phyloP scores from a whole-genome alignment of 106 monocot species.

The Dactylorhiza incarnata region DNA sequence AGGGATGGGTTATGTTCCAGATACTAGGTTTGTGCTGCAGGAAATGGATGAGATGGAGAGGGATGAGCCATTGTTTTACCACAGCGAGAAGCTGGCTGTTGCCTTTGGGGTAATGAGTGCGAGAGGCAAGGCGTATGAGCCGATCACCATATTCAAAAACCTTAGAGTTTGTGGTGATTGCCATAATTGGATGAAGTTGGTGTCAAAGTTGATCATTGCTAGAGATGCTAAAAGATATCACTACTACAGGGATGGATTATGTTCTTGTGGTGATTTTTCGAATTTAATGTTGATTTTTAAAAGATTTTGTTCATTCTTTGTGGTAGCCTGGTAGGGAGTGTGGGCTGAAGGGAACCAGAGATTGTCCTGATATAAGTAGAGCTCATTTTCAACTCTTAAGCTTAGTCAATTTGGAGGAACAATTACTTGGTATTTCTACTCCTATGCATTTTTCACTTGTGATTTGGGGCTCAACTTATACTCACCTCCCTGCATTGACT shows the following conservation, averaged over 20 bases:
- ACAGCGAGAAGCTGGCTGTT: conserved; percentile 56
- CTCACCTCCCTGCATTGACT: too few species aligned
- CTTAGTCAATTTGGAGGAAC: too few species aligned
- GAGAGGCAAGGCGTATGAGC: not conserved
- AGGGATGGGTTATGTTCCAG: conserved; percentile 43
- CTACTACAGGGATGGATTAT: conserved; percentile 43
- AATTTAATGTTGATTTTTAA: not conserved
- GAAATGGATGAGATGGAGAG: conserved; percentile 40
- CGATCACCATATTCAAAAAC: conserved; percentile 44
- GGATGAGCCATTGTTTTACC: conserved; percentile 34
- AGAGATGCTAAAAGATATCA: conserved; percentile 58
- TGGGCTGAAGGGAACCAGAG: too few species aligned
- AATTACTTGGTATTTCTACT: too few species aligned
- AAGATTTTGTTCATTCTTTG: not conserved
- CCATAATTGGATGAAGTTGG: conserved; percentile 42
- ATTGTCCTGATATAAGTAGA: too few species aligned
- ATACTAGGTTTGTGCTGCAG: conserved; percentile 65
- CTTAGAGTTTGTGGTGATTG: conserved; percentile 57
- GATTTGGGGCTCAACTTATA: too few species aligned
- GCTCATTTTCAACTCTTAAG: too few species aligned
- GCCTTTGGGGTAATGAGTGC: conserved; percentile 44
- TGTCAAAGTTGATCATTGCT: conserved; percentile 44
- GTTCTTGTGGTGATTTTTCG: conserved; percentile 40
- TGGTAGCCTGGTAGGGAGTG: too few species aligned
- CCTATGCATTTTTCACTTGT: too few species aligned